Base-by-base conservation (phyloP, 1,139 yeast genomes). In the Komagataea norvegica region DNA sequence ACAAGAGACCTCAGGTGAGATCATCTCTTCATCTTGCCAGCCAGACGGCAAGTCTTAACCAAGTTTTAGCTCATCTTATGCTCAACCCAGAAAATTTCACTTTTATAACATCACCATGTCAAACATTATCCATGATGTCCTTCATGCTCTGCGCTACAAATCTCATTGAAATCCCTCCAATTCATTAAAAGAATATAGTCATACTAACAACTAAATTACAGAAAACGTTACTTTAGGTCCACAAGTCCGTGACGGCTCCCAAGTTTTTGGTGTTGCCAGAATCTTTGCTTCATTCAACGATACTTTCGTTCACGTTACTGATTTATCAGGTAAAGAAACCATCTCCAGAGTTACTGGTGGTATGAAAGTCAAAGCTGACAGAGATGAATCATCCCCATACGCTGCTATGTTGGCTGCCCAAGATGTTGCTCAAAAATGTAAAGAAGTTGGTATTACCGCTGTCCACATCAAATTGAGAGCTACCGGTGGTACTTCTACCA, bases 401-500 rank as follows among this genome's bases (percentile, higher is more conserved):
- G 99, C 99, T 67, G 98, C 97, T 67, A 93, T 93, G 99, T 84
- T 93, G 81, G 99, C 99, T 70, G 98, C 99, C 57, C 99, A 93
- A 79, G 99, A 93, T 66, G 99, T 86, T 66, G 98, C 98, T 65
- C 93, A 72, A 61, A 87, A 84, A 73, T 89, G 97, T 83, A 89
- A 89, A 82, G 98, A 93, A 78, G 96, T 93, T 59, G 99, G 99
- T 70, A 89, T 93, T 69, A 93, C 95, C 63, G 99, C 99, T 59
- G 95, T 93, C 65, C 98, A 93, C 83, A 80, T 93, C 72, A 93
- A 93, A 80, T 81, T 93, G 74, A 88, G 98, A 86, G 99, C 96
- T 68, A 89, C 97, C 60, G 99, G 99, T 81, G 99, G 99, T 82
- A 93, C 98, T 62, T 88, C 86, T 71, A 86, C 98, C 74, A 93